These are phyloP conservation scores for Sugiyamaella valdiviana DNA, from an alignment of 805 yeast genomes.

Conservation along the genomic window DNA sequence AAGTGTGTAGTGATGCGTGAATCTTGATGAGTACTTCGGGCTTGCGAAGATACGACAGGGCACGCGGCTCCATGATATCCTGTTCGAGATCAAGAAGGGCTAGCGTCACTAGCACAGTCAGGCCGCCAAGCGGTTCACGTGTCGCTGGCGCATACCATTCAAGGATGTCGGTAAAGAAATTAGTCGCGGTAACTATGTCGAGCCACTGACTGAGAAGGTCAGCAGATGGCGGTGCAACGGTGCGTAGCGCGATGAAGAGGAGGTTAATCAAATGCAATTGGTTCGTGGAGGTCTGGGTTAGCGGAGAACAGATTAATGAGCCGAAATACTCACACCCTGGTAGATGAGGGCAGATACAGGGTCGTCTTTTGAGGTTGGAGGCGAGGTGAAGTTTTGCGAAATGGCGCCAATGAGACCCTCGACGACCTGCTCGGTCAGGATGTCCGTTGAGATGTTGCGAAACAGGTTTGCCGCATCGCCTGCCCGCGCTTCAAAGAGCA, in stretches of 20 bases:
- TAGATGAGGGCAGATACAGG: background rate
- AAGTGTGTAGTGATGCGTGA: constrained; percentile 6
- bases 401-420: background rate
- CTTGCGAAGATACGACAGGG: constrained; percentile 15
- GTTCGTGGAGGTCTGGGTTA: background rate
- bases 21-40: constrained; percentile 20
- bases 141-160: constrained; percentile 1
- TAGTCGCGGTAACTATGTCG: constrained; percentile 6
- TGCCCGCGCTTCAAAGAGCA: constrained; percentile 9
- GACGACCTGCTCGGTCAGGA: background rate
- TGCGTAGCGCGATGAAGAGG: constrained; percentile 6
- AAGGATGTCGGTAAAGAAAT: constrained; percentile 6
- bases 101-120: constrained; percentile 15
- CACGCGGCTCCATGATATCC: constrained; percentile 14
- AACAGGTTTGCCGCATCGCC: background rate
- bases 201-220: constrained; percentile 10
- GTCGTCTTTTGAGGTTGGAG: background rate
- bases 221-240: constrained; percentile 8
- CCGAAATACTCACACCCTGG: background rate
- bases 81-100: constrained; percentile 27
- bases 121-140: constrained; percentile 1
- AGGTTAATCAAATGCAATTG: constrained; percentile 9
- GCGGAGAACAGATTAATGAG: background rate
- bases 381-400: background rate
- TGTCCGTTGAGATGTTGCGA: background rate